These are phyloP conservation scores for Fraxinus ornus DNA, from an alignment of 305 asterid genomes.

Conservation along the genomic window DNA sequence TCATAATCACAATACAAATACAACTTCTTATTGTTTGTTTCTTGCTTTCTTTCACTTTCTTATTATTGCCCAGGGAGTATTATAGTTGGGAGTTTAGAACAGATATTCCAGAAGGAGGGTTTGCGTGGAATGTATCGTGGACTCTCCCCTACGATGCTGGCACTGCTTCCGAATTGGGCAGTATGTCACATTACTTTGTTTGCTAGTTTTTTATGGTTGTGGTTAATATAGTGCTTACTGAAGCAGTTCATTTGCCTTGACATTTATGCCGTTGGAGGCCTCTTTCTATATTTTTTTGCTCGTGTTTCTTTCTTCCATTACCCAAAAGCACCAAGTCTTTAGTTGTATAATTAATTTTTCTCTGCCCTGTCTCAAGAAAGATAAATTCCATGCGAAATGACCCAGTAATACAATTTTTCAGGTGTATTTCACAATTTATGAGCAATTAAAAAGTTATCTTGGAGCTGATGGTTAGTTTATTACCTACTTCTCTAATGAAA, in stretches of 20 bases:
- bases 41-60: constrained; percentile 13
- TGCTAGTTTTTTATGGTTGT: neutral
- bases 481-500: constrained; percentile 18
- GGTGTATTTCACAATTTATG: constrained; percentile 86
- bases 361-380: neutral
- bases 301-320: neutral
- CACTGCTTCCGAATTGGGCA: constrained; percentile 97
- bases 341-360: neutral
- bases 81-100: constrained; percentile 82
- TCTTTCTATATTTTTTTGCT: neutral
- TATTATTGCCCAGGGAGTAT: constrained; percentile 65
- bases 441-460: constrained; percentile 66
- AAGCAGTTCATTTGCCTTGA: neutral
- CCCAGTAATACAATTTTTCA: constrained; percentile 31
- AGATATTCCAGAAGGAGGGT: constrained; percentile 84
- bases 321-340: neutral
- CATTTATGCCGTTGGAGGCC: neutral
- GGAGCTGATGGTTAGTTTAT: constrained; percentile 67
- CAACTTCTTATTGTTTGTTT: constrained; percentile 18
- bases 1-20: neutral
- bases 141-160: constrained; percentile 83
- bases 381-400: constrained; percentile 2
- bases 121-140: constrained; percentile 94
- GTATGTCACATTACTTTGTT: constrained; percentile 38
- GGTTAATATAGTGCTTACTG: constrained; percentile 16